These are phyloP conservation scores for Penicillium pulvis DNA, from an alignment of 495 filamentous ascomycete species.

Conservation along the genomic window DNA sequence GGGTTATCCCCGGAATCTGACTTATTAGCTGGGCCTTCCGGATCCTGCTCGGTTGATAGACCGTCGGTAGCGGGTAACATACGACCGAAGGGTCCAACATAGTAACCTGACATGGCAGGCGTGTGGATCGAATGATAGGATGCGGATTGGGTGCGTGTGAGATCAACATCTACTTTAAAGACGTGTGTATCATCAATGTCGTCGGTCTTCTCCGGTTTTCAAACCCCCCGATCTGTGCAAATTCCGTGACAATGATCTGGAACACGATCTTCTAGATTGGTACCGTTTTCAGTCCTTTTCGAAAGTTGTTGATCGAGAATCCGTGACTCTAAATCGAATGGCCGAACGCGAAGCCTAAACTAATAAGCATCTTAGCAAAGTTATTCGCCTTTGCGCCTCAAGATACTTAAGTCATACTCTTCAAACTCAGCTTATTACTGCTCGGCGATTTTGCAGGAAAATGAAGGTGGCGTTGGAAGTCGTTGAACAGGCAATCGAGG, in stretches of 20 bases:
- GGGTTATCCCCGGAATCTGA: constrained; percentile 41
- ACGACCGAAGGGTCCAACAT: constrained; percentile 52
- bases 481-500: not conserved
- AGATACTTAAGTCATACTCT: not conserved
- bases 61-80: constrained; percentile 44
- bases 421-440: not conserved
- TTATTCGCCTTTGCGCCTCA: not conserved
- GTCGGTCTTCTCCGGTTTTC: not conserved
- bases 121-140: not conserved
- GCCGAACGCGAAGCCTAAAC: not conserved
- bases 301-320: not conserved
- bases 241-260: not conserved
- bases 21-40: constrained; percentile 37
- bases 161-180: not conserved
- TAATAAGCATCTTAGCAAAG: not conserved
- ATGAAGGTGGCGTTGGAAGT: not conserved
- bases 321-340: not conserved
- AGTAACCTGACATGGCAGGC: constrained; percentile 45
- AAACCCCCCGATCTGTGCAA: not conserved
- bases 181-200: not conserved
- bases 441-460: not conserved
- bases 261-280: not conserved
- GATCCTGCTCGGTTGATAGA: constrained; percentile 32
- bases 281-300: not conserved
- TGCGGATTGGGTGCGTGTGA: not conserved